Percentiles rank a stretch among this genome's conserved stretches.
Conservation (phyloP, 2,329 filamentous ascomycete species). For the Stylonectria norvegica region DNA sequence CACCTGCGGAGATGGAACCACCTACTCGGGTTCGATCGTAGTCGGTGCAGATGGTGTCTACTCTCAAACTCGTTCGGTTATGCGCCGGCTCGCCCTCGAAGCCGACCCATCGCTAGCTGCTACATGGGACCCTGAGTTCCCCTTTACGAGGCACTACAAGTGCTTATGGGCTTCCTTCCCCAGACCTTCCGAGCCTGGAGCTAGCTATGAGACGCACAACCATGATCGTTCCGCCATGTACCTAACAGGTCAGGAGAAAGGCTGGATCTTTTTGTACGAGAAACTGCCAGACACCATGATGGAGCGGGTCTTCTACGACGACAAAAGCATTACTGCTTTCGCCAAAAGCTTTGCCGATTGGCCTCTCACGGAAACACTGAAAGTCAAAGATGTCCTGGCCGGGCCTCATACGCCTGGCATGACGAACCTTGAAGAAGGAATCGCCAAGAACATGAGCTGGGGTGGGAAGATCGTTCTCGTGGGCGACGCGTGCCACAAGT, state of each 20-base stretch:
- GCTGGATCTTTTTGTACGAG: conserved; percentile 35
- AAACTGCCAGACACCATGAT: conserved; percentile 24
- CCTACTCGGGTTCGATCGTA: conserved; percentile 11
- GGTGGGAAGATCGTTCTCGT: conserved; percentile 28
- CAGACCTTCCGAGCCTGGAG: conserved; percentile 13
- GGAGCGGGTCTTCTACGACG: conserved; percentile 25
- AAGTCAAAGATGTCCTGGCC: conserved; percentile 1
- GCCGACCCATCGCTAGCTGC: not conserved
- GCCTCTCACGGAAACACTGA: not conserved
- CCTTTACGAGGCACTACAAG: conserved; percentile 28
- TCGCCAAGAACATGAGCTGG: conserved; percentile 27
- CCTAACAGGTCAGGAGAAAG: conserved; percentile 26
- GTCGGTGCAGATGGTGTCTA: conserved; percentile 19
- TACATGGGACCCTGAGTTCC: conserved; percentile 19
- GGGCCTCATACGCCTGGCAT: conserved; percentile 14
- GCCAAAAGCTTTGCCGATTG: not conserved
- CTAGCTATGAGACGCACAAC: conserved; percentile 28
- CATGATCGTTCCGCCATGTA: conserved; percentile 26
- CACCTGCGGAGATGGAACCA: conserved; percentile 12
- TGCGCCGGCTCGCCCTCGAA: conserved; percentile 6
- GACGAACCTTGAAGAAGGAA: conserved; percentile 32
- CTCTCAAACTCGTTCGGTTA: conserved; percentile 11
- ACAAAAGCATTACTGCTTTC: not conserved
- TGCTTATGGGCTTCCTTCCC: conserved; percentile 32
- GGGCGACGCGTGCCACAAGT: conserved; percentile 35